These are phyloP conservation scores for Austroboletus olivaceoglutinosus DNA, from an alignment of 1,284 basidiomycete species.

Conservation along the genomic window DNA sequence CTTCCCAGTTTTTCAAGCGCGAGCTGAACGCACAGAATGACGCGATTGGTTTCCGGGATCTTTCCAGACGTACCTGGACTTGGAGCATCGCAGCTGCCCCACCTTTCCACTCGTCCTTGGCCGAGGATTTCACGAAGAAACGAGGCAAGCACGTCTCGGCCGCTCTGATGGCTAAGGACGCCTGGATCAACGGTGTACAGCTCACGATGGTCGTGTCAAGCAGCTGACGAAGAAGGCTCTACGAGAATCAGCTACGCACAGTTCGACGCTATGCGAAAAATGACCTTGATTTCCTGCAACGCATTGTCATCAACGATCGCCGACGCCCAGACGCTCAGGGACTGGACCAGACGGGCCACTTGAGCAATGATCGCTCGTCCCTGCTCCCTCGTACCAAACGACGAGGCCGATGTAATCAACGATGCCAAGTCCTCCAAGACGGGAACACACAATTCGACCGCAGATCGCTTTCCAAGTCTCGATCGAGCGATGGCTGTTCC, in stretches of 20 bases:
- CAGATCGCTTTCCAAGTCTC: constrained; percentile 43
- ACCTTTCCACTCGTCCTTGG: constrained; percentile 37
- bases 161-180: constrained; percentile 45
- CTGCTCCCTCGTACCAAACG: constrained; percentile 30
- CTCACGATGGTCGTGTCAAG: constrained; percentile 41
- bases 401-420: constrained; percentile 31
- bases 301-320: constrained; percentile 21
- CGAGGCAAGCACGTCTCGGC: constrained; percentile 50
- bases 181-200: constrained; percentile 41
- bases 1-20: constrained; percentile 18
- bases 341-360: constrained; percentile 34
- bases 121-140: constrained; percentile 35
- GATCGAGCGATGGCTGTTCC: constrained; percentile 50
- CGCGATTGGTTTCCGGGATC: constrained; percentile 14
- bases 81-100: constrained; percentile 38
- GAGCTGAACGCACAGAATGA: constrained; percentile 15
- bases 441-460: constrained; percentile 44
- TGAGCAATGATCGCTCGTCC: constrained; percentile 40
- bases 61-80: constrained; percentile 39
- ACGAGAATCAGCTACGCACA: not conserved
- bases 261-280: not conserved
- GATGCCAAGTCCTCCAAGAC: constrained; percentile 42
- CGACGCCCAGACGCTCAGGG: constrained; percentile 34
- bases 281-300: constrained; percentile 29
- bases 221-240: constrained; percentile 44